Evolutionary conservation across 31 red algal species (phyloP), one percentile per base, ranked within the genome.

Genomic region (Porphyra umbilicalis): DNA sequence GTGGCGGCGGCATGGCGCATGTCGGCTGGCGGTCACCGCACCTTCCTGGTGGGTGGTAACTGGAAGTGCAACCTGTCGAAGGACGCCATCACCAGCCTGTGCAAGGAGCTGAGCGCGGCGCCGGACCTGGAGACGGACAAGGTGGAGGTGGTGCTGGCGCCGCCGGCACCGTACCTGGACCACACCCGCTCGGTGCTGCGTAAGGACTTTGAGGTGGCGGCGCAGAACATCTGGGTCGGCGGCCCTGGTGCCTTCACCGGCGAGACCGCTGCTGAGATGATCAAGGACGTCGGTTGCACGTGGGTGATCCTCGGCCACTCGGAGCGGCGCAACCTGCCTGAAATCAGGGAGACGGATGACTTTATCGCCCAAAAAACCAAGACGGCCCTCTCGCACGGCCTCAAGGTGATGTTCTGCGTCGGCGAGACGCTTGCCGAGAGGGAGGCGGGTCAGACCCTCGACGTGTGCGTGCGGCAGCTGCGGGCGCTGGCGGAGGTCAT

Each of bases 41-140:
- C 82, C 8, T 99, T 99, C 78, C 90, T 97, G 75, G 97, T 97
- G 34, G 94, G 97, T 75, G 94, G 97, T 0, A 99, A 99, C 97
- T 99, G 97, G 94, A 99, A 99, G 77, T 97, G 97, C 81, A 99
- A 99, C 82, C 92, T 92, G 29, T 90, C 85, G 25, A 76, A 86
- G 77, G 82, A 86, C 39, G 79, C 67, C 68, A 92, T 97, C 82
- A 88, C 85, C 8, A 83, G 88, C 77, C 91, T 99, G 33, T 94
- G 91, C 84, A 76, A 88, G 39, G 31, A 83, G 16, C 86, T 88
- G 82, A 93, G 86, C 15, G 38, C 83, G 25, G 90, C 90, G 80
- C 83, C 85, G 6, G 85, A 89, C 79, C 87, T 87, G 71, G 89
- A 86, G 77, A 76, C 39, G 46, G 85, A 39, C 33, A 81, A 87